Evolutionary conservation across 352 stramenopile species (phyloP).

Genomic region (Phytopythium cucurbitacearum): DNA sequence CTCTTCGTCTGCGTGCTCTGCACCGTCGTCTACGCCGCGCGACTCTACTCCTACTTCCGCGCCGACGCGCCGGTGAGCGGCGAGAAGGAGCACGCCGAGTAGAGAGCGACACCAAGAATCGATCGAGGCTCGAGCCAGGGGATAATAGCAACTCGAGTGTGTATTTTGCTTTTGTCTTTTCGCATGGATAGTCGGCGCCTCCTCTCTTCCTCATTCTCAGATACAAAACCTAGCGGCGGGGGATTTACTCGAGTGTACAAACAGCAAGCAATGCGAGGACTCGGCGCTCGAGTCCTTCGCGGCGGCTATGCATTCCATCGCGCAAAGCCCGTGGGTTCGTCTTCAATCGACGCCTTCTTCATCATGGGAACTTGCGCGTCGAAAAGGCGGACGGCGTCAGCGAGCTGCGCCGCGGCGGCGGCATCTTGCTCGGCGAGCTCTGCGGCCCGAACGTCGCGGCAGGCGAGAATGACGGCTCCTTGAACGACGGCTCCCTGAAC

Average conservation of each 20-base stretch:
- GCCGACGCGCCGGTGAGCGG: constrained; percentile 16
- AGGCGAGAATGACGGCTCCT: constrained; percentile 1
- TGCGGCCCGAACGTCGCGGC: constrained; percentile 2
- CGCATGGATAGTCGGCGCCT: too few species aligned
- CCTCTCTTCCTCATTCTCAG: too few species aligned
- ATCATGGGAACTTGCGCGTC: constrained; percentile 8
- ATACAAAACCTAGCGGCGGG: too few species aligned
- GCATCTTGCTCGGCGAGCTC: constrained; percentile 18
- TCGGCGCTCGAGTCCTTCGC: constrained; percentile 1
- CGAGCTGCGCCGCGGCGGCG: constrained; percentile 27
- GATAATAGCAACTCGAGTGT: too few species aligned
- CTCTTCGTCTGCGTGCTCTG: constrained; percentile 74
- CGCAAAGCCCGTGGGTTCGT: not conserved
- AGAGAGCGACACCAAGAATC: not conserved
- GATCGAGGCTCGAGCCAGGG: not conserved
- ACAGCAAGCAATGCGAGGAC: not conserved
- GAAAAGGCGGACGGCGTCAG: constrained; percentile 21
- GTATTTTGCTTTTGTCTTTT: too few species aligned
- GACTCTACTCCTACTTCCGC: constrained; percentile 51
- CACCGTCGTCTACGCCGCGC: constrained; percentile 57
- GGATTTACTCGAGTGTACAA: too few species aligned
- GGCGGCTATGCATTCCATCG: not conserved
- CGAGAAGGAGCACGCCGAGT: constrained; percentile 27
- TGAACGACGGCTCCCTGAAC: constrained; percentile 11
- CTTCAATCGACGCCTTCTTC: not conserved